Evolutionary conservation across 139 green algal genomes (phyloP).

Genomic region (Diplosphaera chodatii): DNA sequence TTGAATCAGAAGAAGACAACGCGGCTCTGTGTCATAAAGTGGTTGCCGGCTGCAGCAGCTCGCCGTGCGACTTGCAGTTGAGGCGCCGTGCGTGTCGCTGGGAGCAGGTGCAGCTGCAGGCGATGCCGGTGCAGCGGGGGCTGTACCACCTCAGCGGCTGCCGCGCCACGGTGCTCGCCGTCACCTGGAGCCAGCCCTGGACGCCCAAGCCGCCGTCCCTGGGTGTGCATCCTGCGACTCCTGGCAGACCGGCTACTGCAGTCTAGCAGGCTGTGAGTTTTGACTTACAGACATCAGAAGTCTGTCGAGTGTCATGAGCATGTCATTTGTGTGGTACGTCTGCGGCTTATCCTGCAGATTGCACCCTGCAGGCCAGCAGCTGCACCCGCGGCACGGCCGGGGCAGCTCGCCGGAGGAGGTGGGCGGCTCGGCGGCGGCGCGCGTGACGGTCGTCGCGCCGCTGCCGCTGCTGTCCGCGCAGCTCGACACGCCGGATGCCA

Average conservation of each 20-base stretch:
- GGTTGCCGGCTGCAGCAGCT: too few species aligned
- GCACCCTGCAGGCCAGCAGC: neutral
- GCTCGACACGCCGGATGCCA: conserved; percentile 1
- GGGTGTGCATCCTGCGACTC: neutral
- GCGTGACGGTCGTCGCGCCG: conserved; percentile 13
- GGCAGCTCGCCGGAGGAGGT: neutral
- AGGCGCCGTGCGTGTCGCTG: too few species aligned
- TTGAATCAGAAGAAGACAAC: too few species aligned
- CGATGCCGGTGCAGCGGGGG: conserved; percentile 36
- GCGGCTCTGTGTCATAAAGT: too few species aligned
- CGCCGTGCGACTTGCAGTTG: too few species aligned
- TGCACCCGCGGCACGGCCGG: neutral
- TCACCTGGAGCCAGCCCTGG: conserved; percentile 44
- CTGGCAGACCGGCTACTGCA: too few species aligned
- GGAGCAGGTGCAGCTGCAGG: conserved; percentile 27
- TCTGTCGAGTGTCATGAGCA: too few species aligned
- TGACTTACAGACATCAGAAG: too few species aligned
- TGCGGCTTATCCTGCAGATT: too few species aligned
- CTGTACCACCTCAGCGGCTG: conserved; percentile 42
- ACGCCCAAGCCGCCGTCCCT: conserved; percentile 4
- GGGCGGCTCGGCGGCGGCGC: neutral
- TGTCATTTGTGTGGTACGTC: too few species aligned
- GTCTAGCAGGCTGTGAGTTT: too few species aligned
- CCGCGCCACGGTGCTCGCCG: conserved; percentile 22
- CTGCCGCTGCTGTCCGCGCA: conserved; percentile 16